These are phyloP conservation scores for Sporothrix pseudoabietina DNA, from an alignment of 2,329 filamentous ascomycete species.

Conservation along the genomic window DNA sequence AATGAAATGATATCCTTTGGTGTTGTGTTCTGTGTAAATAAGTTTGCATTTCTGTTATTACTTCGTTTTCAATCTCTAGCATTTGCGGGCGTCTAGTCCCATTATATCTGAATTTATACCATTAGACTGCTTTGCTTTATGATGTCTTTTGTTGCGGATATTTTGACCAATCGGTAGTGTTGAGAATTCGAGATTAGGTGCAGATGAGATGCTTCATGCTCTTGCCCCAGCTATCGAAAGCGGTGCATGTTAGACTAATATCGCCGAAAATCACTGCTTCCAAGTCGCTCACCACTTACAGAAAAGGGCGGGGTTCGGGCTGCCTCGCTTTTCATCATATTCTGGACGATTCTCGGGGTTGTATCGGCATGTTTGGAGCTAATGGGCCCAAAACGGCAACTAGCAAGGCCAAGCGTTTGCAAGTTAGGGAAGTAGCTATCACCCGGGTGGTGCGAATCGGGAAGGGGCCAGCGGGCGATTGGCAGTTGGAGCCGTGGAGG, in stretches of 20 bases:
- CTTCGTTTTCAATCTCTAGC: background rate
- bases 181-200: background rate
- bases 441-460: constrained; percentile 2
- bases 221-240: background rate
- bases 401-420: background rate
- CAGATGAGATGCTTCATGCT: background rate
- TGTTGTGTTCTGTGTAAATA: background rate
- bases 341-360: constrained; percentile 26
- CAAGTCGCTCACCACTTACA: background rate
- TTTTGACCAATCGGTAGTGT: background rate
- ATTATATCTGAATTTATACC: background rate
- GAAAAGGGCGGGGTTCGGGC: constrained; percentile 25
- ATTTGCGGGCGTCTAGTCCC: background rate
- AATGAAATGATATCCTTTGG: background rate
- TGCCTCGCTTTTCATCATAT: background rate
- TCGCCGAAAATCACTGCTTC: too few relatives aligned
- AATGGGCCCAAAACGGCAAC: constrained; percentile 9
- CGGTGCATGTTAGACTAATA: background rate
- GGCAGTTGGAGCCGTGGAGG: background rate
- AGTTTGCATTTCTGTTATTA: background rate
- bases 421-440: background rate
- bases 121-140: background rate
- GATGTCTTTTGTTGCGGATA: background rate
- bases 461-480: background rate
- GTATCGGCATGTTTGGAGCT: constrained; percentile 27